Evolutionary conservation across 306 rosid species (phyloP).

Genomic region (Sesbania bispinosa): DNA sequence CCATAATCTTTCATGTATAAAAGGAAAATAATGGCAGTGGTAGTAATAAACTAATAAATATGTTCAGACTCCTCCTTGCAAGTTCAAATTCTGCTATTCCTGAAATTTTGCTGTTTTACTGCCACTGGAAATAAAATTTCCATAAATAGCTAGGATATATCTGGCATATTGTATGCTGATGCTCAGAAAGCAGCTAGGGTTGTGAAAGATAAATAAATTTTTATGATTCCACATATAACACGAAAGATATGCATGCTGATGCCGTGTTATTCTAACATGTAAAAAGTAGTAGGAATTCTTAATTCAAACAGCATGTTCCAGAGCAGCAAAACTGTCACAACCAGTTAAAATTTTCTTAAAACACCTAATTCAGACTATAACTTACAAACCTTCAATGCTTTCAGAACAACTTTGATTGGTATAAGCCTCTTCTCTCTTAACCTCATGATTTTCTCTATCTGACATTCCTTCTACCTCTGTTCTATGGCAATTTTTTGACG

Average conservation of each 20-base stretch:
- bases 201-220: conserved; percentile 4
- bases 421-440: conserved; percentile 20
- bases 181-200: background rate
- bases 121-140: background rate
- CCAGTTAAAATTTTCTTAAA: conserved; percentile 4
- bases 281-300: background rate
- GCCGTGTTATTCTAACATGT: background rate
- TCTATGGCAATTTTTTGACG: conserved; percentile 13
- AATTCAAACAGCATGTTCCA: background rate
- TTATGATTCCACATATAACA: background rate
- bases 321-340: background rate
- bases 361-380: background rate
- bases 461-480: conserved; percentile 28
- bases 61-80: background rate
- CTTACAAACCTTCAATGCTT: conserved; percentile 49
- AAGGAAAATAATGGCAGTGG: background rate
- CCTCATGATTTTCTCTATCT: conserved; percentile 24
- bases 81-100: background rate
- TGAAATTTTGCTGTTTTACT: background rate
- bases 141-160: background rate
- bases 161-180: background rate
- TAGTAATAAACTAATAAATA: conserved; percentile 13
- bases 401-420: conserved; percentile 29
- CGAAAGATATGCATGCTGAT: too few species aligned
- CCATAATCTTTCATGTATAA: background rate